Evolutionary conservation across 768 basidiomycete genomes (phyloP).

Genomic region (Naganishia kalamii): DNA sequence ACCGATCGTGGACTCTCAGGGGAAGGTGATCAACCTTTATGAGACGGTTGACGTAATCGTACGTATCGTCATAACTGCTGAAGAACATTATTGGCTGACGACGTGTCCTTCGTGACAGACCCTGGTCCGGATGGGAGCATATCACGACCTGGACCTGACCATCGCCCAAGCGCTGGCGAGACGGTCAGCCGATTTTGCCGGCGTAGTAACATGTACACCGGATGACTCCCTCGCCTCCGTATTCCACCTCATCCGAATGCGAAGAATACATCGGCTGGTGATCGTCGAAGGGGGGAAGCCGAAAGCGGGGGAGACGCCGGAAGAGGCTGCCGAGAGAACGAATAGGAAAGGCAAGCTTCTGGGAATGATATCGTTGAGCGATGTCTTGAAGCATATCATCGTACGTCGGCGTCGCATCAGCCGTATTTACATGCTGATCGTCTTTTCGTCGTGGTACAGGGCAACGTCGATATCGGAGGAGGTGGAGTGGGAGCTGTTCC

Average conservation of each 20-base stretch:
- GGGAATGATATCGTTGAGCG: constrained; percentile 45
- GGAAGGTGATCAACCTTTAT: constrained; percentile 89
- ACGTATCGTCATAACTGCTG: constrained; percentile 40
- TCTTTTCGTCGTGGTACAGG: constrained; percentile 22
- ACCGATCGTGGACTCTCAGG: constrained; percentile 81
- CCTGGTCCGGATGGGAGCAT: constrained; percentile 85
- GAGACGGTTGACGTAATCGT: constrained; percentile 99
- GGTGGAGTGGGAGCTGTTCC: constrained; percentile 43
- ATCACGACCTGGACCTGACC: constrained; percentile 90
- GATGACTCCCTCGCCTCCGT: constrained; percentile 85
- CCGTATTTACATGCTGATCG: not conserved
- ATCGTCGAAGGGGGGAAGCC: constrained; percentile 61
- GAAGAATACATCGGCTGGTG: constrained; percentile 86
- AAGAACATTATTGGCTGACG: not conserved
- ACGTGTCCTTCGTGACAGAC: constrained; percentile 54
- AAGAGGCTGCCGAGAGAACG: constrained; percentile 19
- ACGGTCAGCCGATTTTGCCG: constrained; percentile 89
- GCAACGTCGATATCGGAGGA: constrained; percentile 39
- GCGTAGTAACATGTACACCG: constrained; percentile 91
- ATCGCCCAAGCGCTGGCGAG: constrained; percentile 86
- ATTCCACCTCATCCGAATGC: constrained; percentile 82
- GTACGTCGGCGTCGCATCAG: constrained; percentile 27
- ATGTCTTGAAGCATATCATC: constrained; percentile 44
- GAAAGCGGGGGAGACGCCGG: constrained; percentile 34
- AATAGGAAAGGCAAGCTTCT: constrained; percentile 32